Evolutionary conservation across 805 yeast genomes (phyloP).

Genomic region (Saccharomyces kudriavzevii): DNA sequence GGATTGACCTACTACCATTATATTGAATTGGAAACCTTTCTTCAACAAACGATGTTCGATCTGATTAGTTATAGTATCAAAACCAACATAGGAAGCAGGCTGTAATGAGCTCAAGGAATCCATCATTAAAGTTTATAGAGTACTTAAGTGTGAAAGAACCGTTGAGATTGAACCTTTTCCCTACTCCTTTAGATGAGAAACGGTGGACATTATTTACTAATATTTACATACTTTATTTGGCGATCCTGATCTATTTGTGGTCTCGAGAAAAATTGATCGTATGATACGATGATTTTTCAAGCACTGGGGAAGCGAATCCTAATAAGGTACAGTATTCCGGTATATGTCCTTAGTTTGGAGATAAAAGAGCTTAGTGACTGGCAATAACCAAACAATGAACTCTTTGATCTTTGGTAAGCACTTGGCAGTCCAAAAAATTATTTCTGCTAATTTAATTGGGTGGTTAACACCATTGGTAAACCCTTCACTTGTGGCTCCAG

Average conservation of each 20-base stretch:
- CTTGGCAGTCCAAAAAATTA: background rate
- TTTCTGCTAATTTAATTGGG: background rate
- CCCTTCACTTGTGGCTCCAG: conserved; percentile 5
- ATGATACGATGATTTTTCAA: background rate
- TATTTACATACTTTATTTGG: background rate
- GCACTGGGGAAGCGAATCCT: background rate
- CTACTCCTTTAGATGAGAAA: background rate
- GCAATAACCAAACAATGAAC: background rate
- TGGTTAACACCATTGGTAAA: conserved; percentile 3
- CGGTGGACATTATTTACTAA: background rate
- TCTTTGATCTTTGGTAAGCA: background rate
- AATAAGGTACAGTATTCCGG: background rate
- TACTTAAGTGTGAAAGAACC: background rate
- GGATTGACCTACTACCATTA: conserved; percentile 88
- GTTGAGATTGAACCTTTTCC: background rate
- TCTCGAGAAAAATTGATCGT: background rate
- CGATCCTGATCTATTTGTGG: background rate
- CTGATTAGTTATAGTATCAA: conserved; percentile 92
- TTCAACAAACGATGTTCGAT: conserved; percentile 87
- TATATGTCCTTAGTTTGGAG: background rate
- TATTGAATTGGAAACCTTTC: conserved; percentile 87
- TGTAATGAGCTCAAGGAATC: conserved; percentile 18
- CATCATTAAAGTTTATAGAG: background rate
- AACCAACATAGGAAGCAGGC: conserved; percentile 84
- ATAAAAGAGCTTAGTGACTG: background rate